A percentile compares a stretch with the other conserved stretches of the same genome.
Evolutionary conservation across 345 rosid genomes (phyloP).

Genomic region (Zanthoxylum bungeanum): DNA sequence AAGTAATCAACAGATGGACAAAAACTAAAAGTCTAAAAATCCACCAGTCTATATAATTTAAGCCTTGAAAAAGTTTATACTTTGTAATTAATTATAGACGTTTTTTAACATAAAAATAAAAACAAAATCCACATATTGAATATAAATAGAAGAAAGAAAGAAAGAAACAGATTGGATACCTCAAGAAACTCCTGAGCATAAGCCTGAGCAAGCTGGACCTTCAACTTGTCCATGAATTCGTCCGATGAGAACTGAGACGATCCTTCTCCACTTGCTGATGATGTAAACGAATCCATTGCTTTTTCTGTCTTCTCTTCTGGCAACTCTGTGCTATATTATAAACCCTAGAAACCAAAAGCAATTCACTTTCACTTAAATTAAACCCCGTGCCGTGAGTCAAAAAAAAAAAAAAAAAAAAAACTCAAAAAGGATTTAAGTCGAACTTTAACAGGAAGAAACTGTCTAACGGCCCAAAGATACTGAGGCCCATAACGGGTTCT

Average conservation of each 20-base stretch:
- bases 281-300: constrained; percentile 67
- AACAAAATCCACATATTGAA: not conserved
- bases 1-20: not conserved
- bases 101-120: too few relatives aligned
- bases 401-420: too few relatives aligned
- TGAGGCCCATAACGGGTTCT: too few relatives aligned
- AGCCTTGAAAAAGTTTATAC: not conserved
- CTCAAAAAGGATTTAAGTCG: too few relatives aligned
- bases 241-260: constrained; percentile 45
- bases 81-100: not conserved
- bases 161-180: constrained; percentile 29
- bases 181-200: constrained; percentile 78
- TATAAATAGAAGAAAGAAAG: not conserved
- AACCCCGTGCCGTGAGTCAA: not conserved
- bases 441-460: too few relatives aligned
- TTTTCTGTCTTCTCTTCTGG: not conserved
- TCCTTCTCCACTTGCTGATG: constrained; percentile 42
- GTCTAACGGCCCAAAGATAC: too few relatives aligned
- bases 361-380: too few relatives aligned
- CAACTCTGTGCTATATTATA: not conserved
- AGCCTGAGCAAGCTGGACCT: constrained; percentile 72
- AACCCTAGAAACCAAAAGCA: not conserved
- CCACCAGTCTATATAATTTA: not conserved
- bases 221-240: constrained; percentile 66
- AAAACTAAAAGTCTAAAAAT: not conserved